Percentiles rank a stretch among this genome's conserved stretches.
These are phyloP conservation scores for Candida quercuum DNA, from an alignment of 805 yeast genomes.

Conservation along the genomic window DNA sequence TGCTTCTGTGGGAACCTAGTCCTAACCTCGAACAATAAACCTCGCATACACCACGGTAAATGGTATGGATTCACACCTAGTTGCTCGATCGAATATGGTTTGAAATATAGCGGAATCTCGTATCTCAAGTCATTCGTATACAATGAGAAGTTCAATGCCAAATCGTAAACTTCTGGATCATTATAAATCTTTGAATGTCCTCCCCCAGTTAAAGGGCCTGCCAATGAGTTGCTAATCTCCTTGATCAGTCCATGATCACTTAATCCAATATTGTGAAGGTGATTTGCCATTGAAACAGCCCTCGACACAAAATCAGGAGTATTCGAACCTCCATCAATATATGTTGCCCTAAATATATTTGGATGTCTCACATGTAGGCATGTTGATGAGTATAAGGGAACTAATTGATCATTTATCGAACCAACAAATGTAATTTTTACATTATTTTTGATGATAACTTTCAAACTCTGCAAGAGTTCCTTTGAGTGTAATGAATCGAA, in stretches of 20 bases:
- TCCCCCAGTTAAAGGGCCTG: constrained; percentile 91
- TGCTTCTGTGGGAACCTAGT: constrained; percentile 31
- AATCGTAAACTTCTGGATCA: constrained; percentile 76
- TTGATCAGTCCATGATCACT: constrained; percentile 83
- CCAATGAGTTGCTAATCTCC: constrained; percentile 73
- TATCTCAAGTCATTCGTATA: constrained; percentile 61
- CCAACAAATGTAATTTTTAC: constrained; percentile 82
- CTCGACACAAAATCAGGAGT: constrained; percentile 77
- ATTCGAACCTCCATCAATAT: constrained; percentile 74
- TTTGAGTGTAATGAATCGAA: constrained; percentile 67
- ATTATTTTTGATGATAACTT: constrained; percentile 58
- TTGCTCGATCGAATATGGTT: constrained; percentile 54
- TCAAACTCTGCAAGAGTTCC: constrained; percentile 62
- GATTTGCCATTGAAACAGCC: constrained; percentile 68
- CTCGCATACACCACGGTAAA: constrained; percentile 90
- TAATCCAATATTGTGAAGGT: constrained; percentile 67
- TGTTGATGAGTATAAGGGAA: constrained; percentile 84
- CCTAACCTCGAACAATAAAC: constrained; percentile 64
- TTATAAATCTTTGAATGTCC: constrained; percentile 91
- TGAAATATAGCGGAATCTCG: constrained; percentile 30
- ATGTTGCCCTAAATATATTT: constrained; percentile 82
- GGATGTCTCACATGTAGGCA: constrained; percentile 86
- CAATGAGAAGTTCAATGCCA: constrained; percentile 69
- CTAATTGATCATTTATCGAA: constrained; percentile 88
- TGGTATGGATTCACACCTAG: constrained; percentile 77